Evolutionary conservation across 2,329 filamentous ascomycete species (phyloP), one percentile per base, ranked within the genome.

Genomic region (Aspergillus quadrilineatus): DNA sequence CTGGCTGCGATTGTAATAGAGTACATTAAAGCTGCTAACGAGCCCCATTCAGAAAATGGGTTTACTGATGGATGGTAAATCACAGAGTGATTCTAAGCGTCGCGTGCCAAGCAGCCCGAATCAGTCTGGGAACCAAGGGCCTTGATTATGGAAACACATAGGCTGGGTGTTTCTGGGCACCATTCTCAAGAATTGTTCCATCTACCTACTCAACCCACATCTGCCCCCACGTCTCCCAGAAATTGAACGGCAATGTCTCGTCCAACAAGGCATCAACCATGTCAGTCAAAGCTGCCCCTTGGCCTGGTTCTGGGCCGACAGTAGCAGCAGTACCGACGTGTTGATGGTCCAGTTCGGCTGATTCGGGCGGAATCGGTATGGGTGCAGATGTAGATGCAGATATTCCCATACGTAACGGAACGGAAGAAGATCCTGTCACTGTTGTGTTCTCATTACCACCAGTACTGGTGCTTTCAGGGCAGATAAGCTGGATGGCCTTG

Each of bases 401-500:
- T 5, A 10, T 22, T 5, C 34, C 9, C 34, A 14, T 14, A 8
- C 32, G 22, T 22, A 22, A 22, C 32, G 43, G 43, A 29, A 22
- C 22, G 14, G 26, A 6, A 46, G 43, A 8, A 46, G 43, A 22
- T 15, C 28, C 12, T 15, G 43, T 30, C 7, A n/a, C 32, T 34
- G 32, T 12, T 34, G 3, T 22, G 22, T 22, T 22, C 22, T 22
- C 29, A 3, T 28, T 30, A 5, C 17, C 12, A 22, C 3, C 28
- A 6, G 49, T 37, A 51, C 32, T 22, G 29, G 56, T 4, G 29
- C 61, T 59, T 7, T 56, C 60, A 4, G 65, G 63, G 28, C 60
- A 66, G 10, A 68, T 55, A 7, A 63, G 57, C 15, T 66, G 62
- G 6, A 69, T 64, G 8, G 64, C 67, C 50, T 61, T 66, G 5